phyloP scores from a whole-genome alignment of 2,329 filamentous ascomycete species.

The Phoma herbarum region DNA sequence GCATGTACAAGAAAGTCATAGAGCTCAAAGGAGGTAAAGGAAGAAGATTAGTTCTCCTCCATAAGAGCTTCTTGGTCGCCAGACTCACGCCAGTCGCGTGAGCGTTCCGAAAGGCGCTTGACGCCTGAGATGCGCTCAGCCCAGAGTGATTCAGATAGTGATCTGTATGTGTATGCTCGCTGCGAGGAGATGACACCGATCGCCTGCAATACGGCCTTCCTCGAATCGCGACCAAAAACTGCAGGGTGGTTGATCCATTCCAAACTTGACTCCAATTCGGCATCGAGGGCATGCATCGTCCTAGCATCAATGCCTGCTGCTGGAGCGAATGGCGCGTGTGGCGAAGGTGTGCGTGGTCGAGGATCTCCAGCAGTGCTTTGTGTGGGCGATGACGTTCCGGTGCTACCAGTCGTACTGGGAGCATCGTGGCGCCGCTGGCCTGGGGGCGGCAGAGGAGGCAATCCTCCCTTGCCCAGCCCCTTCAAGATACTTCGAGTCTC shows the following conservation, averaged over 20 bases:
- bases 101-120: constrained; percentile 80
- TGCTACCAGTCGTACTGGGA: constrained; percentile 51
- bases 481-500: constrained; percentile 96
- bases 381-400: constrained; percentile 51
- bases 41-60: constrained; percentile 56
- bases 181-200: constrained; percentile 97
- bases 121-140: constrained; percentile 83
- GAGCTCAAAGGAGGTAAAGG: constrained; percentile 16
- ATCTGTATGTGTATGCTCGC: constrained; percentile 91
- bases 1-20: constrained; percentile 30
- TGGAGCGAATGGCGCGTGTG: constrained; percentile 61
- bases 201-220: constrained; percentile 94
- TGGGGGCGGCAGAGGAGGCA: constrained; percentile 83
- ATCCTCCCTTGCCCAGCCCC: constrained; percentile 90
- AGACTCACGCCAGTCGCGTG: constrained; percentile 90
- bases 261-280: constrained; percentile 86
- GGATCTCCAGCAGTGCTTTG: constrained; percentile 47
- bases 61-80: constrained; percentile 73
- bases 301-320: constrained; percentile 80
- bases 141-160: constrained; percentile 89
- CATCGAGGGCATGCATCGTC: constrained; percentile 86
- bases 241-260: constrained; percentile 99
- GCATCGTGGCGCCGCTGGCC: constrained; percentile 53
- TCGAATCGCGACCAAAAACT: constrained; percentile 90
- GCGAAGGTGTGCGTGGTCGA: constrained; percentile 50